Conservation (phyloP, 306 rosid species). For the Chamaecrista fasciculata region DNA sequence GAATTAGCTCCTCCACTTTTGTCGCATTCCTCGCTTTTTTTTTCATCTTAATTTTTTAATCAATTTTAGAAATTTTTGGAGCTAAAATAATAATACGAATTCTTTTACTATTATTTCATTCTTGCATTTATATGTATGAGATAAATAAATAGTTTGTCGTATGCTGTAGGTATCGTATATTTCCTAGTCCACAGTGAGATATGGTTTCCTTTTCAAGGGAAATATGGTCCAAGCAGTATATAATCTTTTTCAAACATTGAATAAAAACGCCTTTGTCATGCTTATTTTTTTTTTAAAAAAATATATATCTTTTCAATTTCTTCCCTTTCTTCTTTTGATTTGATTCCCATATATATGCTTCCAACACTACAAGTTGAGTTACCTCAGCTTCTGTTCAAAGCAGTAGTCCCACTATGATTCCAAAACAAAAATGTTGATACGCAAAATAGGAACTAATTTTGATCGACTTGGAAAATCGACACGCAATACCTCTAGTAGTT, state of each 20-base stretch:
- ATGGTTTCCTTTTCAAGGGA: neutral
- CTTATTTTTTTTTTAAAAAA: neutral
- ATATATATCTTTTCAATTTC: no score
- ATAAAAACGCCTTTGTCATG: neutral
- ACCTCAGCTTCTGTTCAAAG: constrained; percentile 7
- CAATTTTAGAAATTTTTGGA: no score
- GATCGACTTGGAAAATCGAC: neutral
- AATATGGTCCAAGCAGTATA: neutral
- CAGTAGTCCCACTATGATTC: constrained; percentile 8
- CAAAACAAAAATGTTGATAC: no score
- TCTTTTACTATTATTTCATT: no score
- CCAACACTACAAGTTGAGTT: constrained; percentile 10
- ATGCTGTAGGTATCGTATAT: neutral
- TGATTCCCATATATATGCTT: constrained; percentile 4
- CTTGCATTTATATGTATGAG: no score
- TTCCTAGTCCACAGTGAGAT: neutral
- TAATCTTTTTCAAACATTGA: neutral
- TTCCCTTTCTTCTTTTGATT: neutral
- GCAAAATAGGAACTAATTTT: neutral
- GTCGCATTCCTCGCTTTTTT: neutral
- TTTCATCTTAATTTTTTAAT: neutral
- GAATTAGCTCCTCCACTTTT: neutral
- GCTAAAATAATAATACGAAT: no score
- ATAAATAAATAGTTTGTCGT: constrained; percentile 7
- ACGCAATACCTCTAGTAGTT: neutral